These are phyloP conservation scores for Fusarium acutatum DNA, from an alignment of 2,329 filamentous ascomycete species.

Conservation along the genomic window DNA sequence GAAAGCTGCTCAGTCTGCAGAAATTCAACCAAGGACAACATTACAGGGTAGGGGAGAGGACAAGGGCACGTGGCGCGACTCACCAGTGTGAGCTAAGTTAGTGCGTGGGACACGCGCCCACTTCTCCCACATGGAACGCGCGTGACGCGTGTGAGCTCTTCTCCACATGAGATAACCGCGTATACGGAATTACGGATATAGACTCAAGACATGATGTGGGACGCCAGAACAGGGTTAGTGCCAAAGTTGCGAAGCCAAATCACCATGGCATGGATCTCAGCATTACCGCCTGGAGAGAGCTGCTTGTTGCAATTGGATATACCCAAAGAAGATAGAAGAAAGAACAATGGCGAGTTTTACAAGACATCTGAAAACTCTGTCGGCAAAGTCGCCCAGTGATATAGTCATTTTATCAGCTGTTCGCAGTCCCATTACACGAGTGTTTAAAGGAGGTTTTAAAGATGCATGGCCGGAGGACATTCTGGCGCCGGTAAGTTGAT, in stretches of 20 bases:
- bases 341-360: not conserved
- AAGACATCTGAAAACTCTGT: not conserved
- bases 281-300: accelerated
- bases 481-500: constrained; percentile 63
- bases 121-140: not conserved
- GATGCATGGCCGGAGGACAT: constrained; percentile 91
- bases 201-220: not conserved
- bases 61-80: too few species aligned
- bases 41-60: not conserved
- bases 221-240: not conserved
- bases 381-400: constrained; percentile 75
- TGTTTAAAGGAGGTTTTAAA: constrained; percentile 83
- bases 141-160: not conserved
- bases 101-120: not conserved
- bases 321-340: not conserved
- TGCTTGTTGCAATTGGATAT: not conserved
- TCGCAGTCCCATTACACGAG: constrained; percentile 83
- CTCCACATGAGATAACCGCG: not conserved
- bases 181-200: not conserved
- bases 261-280: not conserved
- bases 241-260: not conserved
- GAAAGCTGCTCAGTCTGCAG: too few species aligned
- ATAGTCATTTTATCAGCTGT: constrained; percentile 89
- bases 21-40: not conserved
- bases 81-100: not conserved